Base-by-base conservation (phyloP, 2,329 filamentous ascomycete genomes). In the Arthroderma sp. region DNA sequence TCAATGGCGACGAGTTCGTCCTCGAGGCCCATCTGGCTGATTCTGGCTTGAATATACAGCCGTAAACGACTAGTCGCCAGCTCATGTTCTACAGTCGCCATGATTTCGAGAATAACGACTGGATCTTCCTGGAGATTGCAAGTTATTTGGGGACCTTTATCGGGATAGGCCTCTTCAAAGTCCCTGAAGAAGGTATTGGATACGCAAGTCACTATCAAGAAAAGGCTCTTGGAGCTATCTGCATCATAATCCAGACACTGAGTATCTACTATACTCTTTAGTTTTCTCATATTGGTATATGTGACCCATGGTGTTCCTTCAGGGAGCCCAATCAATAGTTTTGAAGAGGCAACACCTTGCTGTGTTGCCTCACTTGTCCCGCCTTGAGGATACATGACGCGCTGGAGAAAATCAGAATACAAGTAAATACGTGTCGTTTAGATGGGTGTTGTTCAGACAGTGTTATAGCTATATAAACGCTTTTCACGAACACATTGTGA, bases 271-370 rank as follows among this genome's bases (percentile, higher is more conserved):
- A 49, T 49, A 25, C 28, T 49, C 43, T 49, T 49, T 17, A 49
- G 4, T 28, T 13, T 25, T 8, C 23, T 51, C 47, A 51, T 31
- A 21, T 33, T 35, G 28, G 25, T 51, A 51, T 51, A 51, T 17
- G 33, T 51, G n/a, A 51, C 47, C 28, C 9, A 17, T 31, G 47
- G 47, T 33, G 47, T 51, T 17, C 28, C 28, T 51, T 51, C 28
- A 51, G 47, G 47, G 47, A 51, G 47, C 25, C 47, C 47, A 33
- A 9, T 33, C 47, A 51, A 19, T 51, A 51, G 47, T 9, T 51
- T 33, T 31, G 28, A 51, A 17, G 23, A 28, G 23, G 25, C 44
- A 33, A 51, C 8, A 33, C 44, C n/a, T 17, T 33, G 15, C 23
- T n/a, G 9, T 49, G 28, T 51, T 35, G 47, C 13, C 15, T 19